Conservation (phyloP, 495 filamentous ascomycete species). For the Choiromyces venosus region DNA sequence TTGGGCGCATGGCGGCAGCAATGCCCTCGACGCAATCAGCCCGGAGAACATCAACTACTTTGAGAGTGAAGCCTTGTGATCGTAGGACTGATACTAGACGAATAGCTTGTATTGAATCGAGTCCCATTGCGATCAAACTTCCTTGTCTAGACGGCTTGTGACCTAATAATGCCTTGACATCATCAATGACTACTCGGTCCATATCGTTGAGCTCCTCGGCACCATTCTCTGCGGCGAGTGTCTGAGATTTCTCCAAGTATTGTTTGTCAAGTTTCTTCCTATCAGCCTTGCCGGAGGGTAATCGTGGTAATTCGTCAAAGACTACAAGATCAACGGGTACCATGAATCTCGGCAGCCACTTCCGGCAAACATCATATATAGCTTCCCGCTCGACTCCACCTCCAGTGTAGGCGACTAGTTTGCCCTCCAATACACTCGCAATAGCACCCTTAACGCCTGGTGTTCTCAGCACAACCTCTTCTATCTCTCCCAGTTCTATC, state of each 20-base stretch:
- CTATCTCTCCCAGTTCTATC: constrained; percentile 77
- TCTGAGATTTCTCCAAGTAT: constrained; percentile 45
- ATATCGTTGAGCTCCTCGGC: constrained; percentile 42
- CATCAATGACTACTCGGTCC: constrained; percentile 49
- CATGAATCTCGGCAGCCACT: constrained; percentile 75
- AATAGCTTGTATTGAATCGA: constrained; percentile 72
- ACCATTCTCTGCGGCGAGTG: constrained; percentile 27
- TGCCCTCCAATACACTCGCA: constrained; percentile 55
- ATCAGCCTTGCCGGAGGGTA: constrained; percentile 76
- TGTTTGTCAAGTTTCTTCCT: constrained; percentile 56
- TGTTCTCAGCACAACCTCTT: constrained; percentile 58
- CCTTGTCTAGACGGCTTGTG: constrained; percentile 43
- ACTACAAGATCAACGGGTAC: constrained; percentile 63
- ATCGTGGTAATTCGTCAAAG: constrained; percentile 56
- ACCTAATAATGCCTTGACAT: constrained; percentile 50
- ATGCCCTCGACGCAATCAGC: constrained; percentile 46
- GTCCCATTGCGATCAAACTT: constrained; percentile 52
- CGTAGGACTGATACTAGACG: constrained; percentile 58
- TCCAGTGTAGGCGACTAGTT: constrained; percentile 64
- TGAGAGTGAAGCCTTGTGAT: constrained; percentile 49
- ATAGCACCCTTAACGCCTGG: constrained; percentile 52
- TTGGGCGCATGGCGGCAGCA: background rate
- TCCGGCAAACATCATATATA: constrained; percentile 56
- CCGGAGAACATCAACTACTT: constrained; percentile 55
- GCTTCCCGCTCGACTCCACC: constrained; percentile 42